Evolutionary conservation across 768 basidiomycete genomes (phyloP), one percentile per base, ranked within the genome.

Genomic region (Leccinum barrowsii): DNA sequence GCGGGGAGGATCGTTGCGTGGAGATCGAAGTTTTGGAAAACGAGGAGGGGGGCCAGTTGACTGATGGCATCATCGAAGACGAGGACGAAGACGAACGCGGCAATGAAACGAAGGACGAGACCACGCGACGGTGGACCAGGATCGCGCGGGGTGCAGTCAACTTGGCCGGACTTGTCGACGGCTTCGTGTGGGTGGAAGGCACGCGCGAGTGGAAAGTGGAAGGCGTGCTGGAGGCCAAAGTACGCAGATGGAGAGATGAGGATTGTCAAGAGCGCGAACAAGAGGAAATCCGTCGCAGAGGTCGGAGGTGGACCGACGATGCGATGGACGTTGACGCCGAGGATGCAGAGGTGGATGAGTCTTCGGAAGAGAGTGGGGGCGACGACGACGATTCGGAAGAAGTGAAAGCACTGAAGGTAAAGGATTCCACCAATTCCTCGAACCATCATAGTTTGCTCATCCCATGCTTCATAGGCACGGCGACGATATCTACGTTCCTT

Each of bases 21-120:
- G 96, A 98, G 77, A 79, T 91, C 55, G 94, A 94, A 65, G 86
- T 94, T 1, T 77, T 96, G 50, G 81, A 89, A 54, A 74, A 80
- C 55, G 76, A 79, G 10, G 86, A 90, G 65, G 75, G 70, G 1
- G 76, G 74, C 11, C 83, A 86, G 58, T 66, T 80, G 26, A 84
- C 80, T 1, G 92, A 95, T 65, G 94, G 91, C 2, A 82, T 84
- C 60, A 92, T 94, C 59, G 92, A 93, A 67, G 90, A 92, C 58
- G 89, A 87, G 60, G 77, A 83, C 44, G 83, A 84, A 1, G 82
- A 82, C 34, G 77, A 73, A 15, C 70, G 66, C 21, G 61, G 53
- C 19, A 21, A 51, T 15, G 59, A 57, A 37, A 59, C 35, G 51
- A 75, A 51, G 67, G 68, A 42, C 55, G 76, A 82, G 59, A 77